Conservation (phyloP, 331 rosid species). For the Arachis monticola region DNA sequence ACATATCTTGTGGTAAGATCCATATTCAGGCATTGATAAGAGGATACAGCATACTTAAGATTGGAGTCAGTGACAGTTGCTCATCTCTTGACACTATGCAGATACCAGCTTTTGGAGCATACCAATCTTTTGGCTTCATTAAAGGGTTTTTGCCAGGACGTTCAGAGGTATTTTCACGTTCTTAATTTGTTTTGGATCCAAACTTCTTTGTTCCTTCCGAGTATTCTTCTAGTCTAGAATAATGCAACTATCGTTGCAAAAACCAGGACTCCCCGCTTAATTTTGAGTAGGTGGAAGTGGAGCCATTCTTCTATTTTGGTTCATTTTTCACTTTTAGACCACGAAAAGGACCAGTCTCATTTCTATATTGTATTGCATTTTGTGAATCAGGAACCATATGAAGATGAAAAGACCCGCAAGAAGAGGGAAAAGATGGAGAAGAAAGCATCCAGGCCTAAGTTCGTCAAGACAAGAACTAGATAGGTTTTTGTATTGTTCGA, state of each 20-base stretch:
- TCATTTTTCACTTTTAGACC: slow-evolving; percentile 24
- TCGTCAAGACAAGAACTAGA: slow-evolving; percentile 75
- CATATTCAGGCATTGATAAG: slow-evolving; percentile 26
- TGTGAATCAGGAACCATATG: slow-evolving; percentile 62
- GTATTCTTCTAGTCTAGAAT: no score
- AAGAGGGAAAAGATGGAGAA: slow-evolving; percentile 97
- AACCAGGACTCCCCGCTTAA: no score
- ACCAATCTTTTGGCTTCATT: slow-evolving; percentile 78
- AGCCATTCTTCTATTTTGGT: no score
- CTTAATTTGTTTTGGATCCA: neutral
- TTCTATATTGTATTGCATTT: slow-evolving; percentile 11
- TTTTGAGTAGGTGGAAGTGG: no score
- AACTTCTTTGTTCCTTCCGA: no score
- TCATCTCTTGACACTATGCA: slow-evolving; percentile 42
- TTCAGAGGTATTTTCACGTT: slow-evolving; percentile 62
- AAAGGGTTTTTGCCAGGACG: slow-evolving; percentile 70
- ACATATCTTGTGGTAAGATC: slow-evolving; percentile 74
- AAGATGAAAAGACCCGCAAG: slow-evolving; percentile 93
- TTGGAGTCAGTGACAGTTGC: slow-evolving; percentile 16
- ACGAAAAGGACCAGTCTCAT: neutral
- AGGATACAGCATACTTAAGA: neutral
- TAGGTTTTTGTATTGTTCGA: slow-evolving; percentile 40
- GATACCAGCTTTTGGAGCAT: slow-evolving; percentile 91
- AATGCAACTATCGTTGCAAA: no score
- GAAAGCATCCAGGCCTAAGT: slow-evolving; percentile 85